phyloP scores from a whole-genome alignment of 2,329 filamentous ascomycete species.

The Colletotrichum spaethianum region DNA sequence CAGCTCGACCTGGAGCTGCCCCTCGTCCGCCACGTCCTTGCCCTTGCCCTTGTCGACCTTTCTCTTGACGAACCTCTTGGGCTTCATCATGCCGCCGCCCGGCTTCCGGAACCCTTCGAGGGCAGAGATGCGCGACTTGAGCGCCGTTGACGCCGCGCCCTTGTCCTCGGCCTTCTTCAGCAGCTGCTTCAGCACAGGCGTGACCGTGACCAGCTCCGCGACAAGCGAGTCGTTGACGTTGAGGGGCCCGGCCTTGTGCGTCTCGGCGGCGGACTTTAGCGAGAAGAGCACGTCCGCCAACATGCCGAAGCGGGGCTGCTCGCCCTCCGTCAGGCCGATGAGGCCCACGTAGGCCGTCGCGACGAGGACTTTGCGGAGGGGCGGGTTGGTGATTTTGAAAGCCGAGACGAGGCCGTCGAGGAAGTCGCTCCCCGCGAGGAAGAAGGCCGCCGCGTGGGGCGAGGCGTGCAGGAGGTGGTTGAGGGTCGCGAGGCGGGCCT shows the following conservation, averaged over 20 bases:
- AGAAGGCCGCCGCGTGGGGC: conserved; percentile 69
- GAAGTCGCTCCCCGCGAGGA: conserved; percentile 90
- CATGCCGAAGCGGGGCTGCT: conserved; percentile 79
- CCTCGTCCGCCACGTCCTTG: conserved; percentile 52
- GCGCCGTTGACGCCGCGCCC: conserved; percentile 66
- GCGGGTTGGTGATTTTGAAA: conserved; percentile 75
- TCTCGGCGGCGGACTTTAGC: conserved; percentile 79
- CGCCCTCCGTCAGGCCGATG: conserved; percentile 76
- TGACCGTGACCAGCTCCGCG: conserved; percentile 84
- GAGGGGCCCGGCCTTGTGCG: conserved; percentile 69
- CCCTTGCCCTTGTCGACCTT: conserved; percentile 79
- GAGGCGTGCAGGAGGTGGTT: conserved; percentile 76
- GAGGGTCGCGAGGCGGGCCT: conserved; percentile 69
- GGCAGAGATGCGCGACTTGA: conserved; percentile 72
- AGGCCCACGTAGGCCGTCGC: conserved; percentile 83
- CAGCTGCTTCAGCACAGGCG: conserved; percentile 79
- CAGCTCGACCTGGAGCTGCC: conserved; percentile 63
- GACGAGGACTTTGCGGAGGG: conserved; percentile 77
- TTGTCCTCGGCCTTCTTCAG: conserved; percentile 66
- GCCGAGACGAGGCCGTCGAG: conserved; percentile 80
- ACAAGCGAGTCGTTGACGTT: conserved; percentile 81
- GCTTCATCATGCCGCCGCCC: conserved; percentile 63
- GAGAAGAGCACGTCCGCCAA: conserved; percentile 88
- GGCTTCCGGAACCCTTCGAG: conserved; percentile 73
- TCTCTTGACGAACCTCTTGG: conserved; percentile 65